Conservation (phyloP, 331 rosid genomes). For the Ulmus americana region DNA sequence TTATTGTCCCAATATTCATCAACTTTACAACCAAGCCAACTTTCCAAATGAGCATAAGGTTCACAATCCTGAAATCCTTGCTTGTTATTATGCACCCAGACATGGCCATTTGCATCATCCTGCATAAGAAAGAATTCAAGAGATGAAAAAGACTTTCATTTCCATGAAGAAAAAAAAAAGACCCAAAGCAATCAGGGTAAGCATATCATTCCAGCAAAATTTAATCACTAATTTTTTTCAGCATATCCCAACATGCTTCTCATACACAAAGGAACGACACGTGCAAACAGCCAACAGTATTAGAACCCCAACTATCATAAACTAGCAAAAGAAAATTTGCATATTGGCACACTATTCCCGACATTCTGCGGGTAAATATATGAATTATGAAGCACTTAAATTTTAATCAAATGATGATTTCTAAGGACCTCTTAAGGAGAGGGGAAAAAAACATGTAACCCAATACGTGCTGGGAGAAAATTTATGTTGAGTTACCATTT, state of each 20-base stretch:
- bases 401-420: not conserved
- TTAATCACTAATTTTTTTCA: not conserved
- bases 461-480: not conserved
- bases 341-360: not conserved
- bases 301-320: not conserved
- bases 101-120: slow-evolving; percentile 38
- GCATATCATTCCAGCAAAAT: not conserved
- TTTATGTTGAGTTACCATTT: not conserved
- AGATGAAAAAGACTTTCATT: not conserved
- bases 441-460: too few relatives aligned
- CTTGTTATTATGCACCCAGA: slow-evolving; percentile 56
- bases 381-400: not conserved
- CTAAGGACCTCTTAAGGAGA: too few relatives aligned
- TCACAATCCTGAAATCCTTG: slow-evolving; percentile 60
- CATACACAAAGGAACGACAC: not conserved
- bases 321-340: not conserved
- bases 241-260: not conserved
- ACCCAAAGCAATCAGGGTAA: not conserved
- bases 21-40: slow-evolving; percentile 40
- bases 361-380: not conserved
- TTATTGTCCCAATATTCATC: slow-evolving; percentile 44
- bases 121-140: slow-evolving; percentile 18
- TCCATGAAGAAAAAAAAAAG: not conserved
- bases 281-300: not conserved
- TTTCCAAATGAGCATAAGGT: slow-evolving; percentile 40